phyloP scores from a whole-genome alignment of 139 green algal genomes.

The Chlamydomonas applanata region DNA sequence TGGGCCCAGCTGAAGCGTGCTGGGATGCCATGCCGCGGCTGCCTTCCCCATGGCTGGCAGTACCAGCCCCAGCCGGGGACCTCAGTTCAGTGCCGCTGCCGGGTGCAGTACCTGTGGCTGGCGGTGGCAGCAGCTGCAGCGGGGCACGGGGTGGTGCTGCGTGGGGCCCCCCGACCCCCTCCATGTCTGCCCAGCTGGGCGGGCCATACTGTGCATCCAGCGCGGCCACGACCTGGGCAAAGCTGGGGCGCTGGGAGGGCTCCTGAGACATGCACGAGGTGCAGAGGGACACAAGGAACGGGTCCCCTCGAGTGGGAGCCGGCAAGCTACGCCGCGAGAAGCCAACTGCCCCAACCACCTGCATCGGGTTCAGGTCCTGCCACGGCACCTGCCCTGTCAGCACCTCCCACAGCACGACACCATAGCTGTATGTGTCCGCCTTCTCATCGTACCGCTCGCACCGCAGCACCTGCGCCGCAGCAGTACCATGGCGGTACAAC shows the following conservation, averaged over 20 bases:
- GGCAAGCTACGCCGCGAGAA: constrained; percentile 20
- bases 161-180: too few relatives aligned
- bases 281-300: constrained; percentile 24
- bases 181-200: background rate
- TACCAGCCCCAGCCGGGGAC: background rate
- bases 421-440: constrained; percentile 47
- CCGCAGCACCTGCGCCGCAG: constrained; percentile 39
- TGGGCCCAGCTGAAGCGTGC: too few relatives aligned
- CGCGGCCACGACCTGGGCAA: constrained; percentile 13
- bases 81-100: background rate
- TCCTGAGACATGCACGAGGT: constrained; percentile 19
- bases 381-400: constrained; percentile 72
- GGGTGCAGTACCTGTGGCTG: background rate
- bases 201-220: constrained; percentile 20
- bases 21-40: too few relatives aligned
- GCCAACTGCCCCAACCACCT: constrained; percentile 47
- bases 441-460: constrained; percentile 40
- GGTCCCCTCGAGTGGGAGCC: constrained; percentile 12
- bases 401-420: constrained; percentile 73
- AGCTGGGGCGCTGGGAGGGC: constrained; percentile 23
- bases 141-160: too few relatives aligned
- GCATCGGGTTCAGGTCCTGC: constrained; percentile 69
- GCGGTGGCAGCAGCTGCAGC: background rate
- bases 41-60: too few relatives aligned
- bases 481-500: background rate